A percentile compares a stretch with the other conserved stretches of the same genome.
Conservation (phyloP, 2,329 filamentous ascomycete species). For the Aspergillus calidoustus region DNA sequence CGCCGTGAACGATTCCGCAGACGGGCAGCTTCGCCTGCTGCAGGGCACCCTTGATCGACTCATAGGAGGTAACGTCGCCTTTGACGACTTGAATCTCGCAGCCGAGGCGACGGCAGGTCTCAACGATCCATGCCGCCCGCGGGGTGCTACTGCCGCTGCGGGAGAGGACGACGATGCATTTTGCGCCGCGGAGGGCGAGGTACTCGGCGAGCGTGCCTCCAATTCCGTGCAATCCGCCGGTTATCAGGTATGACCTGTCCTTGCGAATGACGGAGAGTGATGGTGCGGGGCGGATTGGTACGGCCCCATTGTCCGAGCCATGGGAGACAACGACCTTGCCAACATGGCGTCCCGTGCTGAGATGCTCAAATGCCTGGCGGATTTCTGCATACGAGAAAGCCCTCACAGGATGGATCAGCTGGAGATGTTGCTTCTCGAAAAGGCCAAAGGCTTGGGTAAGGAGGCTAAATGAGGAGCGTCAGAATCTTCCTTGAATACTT, state of each 20-base stretch:
- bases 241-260: no score
- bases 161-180: constrained; percentile 24
- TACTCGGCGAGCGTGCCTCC: no score
- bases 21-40: no score
- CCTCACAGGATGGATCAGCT: background rate
- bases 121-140: constrained; percentile 2
- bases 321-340: constrained; percentile 42
- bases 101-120: background rate
- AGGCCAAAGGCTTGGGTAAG: background rate
- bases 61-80: no score
- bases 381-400: constrained; percentile 3
- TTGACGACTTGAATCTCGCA: no score
- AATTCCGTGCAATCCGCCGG: no score
- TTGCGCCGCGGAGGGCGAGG: constrained; percentile 16
- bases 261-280: no score
- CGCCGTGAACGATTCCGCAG: no score
- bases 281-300: background rate
- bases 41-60: no score
- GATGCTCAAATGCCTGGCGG: constrained; percentile 31
- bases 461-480: background rate
- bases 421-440: background rate
- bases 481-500: no score
- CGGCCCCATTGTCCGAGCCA: no score
- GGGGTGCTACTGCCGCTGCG: background rate
- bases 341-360: constrained; percentile 40